Evolutionary conservation across 768 basidiomycete species (phyloP), one percentile per base, ranked within the genome.

Genomic region (Tephrocybe sp.): DNA sequence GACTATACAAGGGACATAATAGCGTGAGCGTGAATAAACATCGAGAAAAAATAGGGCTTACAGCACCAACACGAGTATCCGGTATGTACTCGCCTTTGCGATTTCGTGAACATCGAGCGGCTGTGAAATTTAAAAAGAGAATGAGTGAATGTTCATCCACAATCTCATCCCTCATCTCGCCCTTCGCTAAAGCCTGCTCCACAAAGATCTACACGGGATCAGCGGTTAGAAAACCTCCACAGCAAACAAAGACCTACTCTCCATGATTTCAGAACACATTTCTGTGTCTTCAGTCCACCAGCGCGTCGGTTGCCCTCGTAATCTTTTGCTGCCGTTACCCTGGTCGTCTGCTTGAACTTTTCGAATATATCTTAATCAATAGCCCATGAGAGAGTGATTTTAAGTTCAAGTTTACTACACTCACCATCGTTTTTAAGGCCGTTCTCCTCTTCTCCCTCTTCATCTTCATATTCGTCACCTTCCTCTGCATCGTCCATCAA

Each of bases 91-190:
- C 23, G 3, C 63, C 61, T 21, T 42, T 40, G 1, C 54, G 53
- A 10, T 47, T 61, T 6, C 47, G 43, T 41, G 65, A 62, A 16
- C 53, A 37, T 8, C 49, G 55, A 27, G 63, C 64, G 8, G 63
- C 57, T 33, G 34, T 55, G 27, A 48, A 59, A 22, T 59, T 47
- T 34, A 69, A 61, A 39, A 50, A 67, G 7, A 61, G 47, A 5
- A 66, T 56, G 6, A 69, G 46, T 0, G 60, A 54, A 51, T 65
- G 66, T 27, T 63, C 61, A 36, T 69, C 64, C 2, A 69, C 54
- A 21, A 67, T 65, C 1, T 41, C 23, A 43, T 69, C 64, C 2
- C 49, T 30, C 10, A 69, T 57, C 13, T 58, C 39, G 0, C 51
- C 46, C 8, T 41, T 47, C 6, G 25, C 39, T 1, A 58, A 36